Percentiles rank a stretch among this genome's conserved stretches.
phyloP scores from a whole-genome alignment of 331 rosid genomes.

The Prunus yedoensis region DNA sequence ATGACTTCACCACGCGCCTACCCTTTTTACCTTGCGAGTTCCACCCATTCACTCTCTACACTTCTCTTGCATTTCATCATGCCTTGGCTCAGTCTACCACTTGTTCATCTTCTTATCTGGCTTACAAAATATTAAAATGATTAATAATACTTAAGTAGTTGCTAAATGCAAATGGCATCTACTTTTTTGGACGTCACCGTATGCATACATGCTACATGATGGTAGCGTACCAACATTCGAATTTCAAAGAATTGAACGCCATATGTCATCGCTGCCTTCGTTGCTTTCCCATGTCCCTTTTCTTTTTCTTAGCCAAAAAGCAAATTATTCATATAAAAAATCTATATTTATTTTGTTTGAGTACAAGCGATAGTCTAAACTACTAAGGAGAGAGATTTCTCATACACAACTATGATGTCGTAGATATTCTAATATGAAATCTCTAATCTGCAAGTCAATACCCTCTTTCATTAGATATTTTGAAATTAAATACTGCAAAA shows the following conservation, averaged over 20 bases:
- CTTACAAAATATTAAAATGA: not conserved
- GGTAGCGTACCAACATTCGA: not conserved
- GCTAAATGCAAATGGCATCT: not conserved
- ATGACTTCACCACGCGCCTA: slow-evolving; percentile 20
- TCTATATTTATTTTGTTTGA: not conserved
- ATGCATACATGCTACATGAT: not conserved
- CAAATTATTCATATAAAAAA: too few species aligned
- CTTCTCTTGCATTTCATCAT: not conserved
- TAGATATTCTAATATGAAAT: accelerated
- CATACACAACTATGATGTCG: not conserved
- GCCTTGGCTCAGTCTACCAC: not conserved
- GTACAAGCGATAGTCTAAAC: too few species aligned
- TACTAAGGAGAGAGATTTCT: too few species aligned
- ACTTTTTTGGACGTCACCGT: not conserved
- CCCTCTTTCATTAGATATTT: too few species aligned
- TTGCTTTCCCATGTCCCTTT: too few species aligned
- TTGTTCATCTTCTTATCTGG: not conserved
- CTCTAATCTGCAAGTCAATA: accelerated
- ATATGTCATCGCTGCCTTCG: not conserved
- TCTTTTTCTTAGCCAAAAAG: not conserved
- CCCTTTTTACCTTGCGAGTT: not conserved
- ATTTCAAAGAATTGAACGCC: not conserved
- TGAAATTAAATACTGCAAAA: not conserved
- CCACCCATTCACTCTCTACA: not conserved
- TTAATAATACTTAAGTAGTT: not conserved